phyloP scores from a whole-genome alignment of 345 rosid species.

The Eucalyptus pauciflora region DNA sequence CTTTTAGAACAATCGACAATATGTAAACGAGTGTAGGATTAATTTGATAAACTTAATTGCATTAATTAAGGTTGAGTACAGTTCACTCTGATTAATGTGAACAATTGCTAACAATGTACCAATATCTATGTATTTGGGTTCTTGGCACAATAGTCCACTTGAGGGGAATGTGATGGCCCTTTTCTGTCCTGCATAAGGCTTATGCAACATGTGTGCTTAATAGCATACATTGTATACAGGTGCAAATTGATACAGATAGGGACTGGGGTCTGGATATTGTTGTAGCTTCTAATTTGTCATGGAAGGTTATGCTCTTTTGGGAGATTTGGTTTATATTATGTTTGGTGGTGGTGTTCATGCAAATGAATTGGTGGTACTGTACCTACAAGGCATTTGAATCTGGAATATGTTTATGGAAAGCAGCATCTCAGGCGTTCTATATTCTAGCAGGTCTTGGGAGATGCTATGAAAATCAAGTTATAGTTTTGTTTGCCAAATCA shows the following conservation, averaged over 20 bases:
- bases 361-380: neutral
- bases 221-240: neutral
- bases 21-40: neutral
- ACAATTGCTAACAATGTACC: neutral
- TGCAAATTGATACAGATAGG: neutral
- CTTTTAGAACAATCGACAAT: fast-evolving
- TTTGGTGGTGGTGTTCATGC: neutral
- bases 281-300: neutral
- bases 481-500: neutral
- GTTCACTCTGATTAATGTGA: neutral
- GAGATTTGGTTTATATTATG: neutral
- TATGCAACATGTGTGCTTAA: neutral
- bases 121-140: neutral
- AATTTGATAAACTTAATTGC: neutral
- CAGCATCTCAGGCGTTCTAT: neutral
- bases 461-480: neutral
- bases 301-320: neutral
- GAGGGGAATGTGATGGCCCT: neutral
- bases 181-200: neutral
- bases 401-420: neutral
- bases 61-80: neutral
- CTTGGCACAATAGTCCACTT: neutral
- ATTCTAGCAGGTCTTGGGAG: neutral
- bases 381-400: neutral
- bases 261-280: neutral